Evolutionary conservation across 257 asterid genomes (phyloP).

Genomic region (Paulownia fortunei): DNA sequence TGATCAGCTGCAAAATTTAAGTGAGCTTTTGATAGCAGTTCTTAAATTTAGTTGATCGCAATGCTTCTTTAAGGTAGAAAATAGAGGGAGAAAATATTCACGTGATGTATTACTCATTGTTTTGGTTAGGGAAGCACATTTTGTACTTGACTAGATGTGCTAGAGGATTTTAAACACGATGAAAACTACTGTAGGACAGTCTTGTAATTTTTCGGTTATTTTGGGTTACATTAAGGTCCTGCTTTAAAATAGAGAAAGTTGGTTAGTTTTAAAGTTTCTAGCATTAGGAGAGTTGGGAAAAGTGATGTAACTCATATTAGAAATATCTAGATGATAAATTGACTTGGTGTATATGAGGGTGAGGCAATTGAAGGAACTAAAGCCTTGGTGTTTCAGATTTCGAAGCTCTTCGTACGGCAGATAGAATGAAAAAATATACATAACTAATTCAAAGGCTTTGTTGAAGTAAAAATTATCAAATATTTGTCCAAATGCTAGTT

Average conservation of each 20-base stretch:
- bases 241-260: background rate
- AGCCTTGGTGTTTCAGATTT: background rate
- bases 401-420: background rate
- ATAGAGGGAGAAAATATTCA: background rate
- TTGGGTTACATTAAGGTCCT: background rate
- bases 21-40: background rate
- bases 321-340: background rate
- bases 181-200: background rate
- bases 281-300: background rate
- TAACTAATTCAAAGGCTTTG: background rate
- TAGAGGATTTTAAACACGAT: background rate
- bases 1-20: background rate
- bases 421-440: background rate
- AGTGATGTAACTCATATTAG: background rate
- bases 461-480: background rate
- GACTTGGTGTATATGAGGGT: background rate
- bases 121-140: background rate
- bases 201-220: background rate
- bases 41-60: background rate
- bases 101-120: background rate
- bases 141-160: background rate
- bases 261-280: background rate
- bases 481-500: background rate
- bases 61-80: background rate
- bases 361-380: conserved; percentile 18